Percentiles rank a stretch among this genome's conserved stretches.
These are phyloP conservation scores for Xylariales sp. DNA, from an alignment of 2,329 filamentous ascomycete genomes.

Conservation along the genomic window DNA sequence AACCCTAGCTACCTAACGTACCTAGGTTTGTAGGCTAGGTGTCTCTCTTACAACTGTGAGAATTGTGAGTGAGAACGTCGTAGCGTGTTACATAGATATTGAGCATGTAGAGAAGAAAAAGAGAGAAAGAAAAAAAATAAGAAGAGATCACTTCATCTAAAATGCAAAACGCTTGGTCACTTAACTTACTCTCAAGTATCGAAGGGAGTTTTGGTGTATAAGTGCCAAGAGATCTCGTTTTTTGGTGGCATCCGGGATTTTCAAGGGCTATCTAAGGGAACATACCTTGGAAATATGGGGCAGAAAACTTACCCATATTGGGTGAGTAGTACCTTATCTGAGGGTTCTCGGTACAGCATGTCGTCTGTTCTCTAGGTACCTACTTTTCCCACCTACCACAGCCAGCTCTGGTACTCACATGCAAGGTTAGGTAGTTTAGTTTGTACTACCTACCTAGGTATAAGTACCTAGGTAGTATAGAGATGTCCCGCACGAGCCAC, in stretches of 20 bases:
- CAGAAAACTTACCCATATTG: too few relatives aligned
- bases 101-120: neutral
- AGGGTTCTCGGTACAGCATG: too few relatives aligned
- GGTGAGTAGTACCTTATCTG: too few relatives aligned
- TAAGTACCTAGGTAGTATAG: neutral
- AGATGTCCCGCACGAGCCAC: constrained; percentile 33
- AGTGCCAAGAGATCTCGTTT: constrained; percentile 14
- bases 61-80: neutral
- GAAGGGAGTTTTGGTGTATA: constrained; percentile 1
- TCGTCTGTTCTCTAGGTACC: too few relatives aligned
- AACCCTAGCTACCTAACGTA: too few relatives aligned
- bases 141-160: neutral
- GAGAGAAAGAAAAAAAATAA: neutral
- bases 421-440: neutral
- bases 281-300: neutral
- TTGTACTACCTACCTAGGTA: neutral
- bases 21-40: neutral
- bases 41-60: neutral
- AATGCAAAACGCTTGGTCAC: neutral
- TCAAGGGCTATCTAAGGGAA: constrained; percentile 17
- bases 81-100: neutral
- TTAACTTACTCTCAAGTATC: neutral
- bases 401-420: too few relatives aligned
- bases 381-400: too few relatives aligned
- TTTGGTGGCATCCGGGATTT: constrained; percentile 26